These are phyloP conservation scores for Cladosporium sp. DNA, from an alignment of 2,329 filamentous ascomycete genomes.

Conservation along the genomic window DNA sequence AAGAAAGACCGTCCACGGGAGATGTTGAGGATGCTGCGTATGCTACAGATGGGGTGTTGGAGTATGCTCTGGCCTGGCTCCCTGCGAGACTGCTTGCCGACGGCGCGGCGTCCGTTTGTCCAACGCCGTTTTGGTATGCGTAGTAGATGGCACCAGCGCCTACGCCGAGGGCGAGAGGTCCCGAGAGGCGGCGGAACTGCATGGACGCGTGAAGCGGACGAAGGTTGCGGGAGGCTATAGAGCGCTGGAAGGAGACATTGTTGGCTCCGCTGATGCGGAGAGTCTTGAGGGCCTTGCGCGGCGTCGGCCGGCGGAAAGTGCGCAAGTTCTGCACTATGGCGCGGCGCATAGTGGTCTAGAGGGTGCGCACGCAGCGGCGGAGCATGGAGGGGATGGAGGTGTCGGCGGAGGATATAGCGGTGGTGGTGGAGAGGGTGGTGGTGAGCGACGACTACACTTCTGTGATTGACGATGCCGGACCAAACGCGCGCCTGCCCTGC, in stretches of 20 bases:
- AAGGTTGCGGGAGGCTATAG: slow-evolving; percentile 42
- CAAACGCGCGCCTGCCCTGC: slow-evolving; percentile 6
- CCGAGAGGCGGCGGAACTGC: slow-evolving; percentile 69
- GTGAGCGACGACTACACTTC: background rate
- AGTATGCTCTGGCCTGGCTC: slow-evolving; percentile 39
- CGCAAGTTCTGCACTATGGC: slow-evolving; percentile 68
- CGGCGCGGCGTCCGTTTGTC: slow-evolving; percentile 22
- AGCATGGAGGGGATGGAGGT: slow-evolving; percentile 13
- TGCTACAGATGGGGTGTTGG: slow-evolving; percentile 29
- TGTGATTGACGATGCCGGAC: slow-evolving; percentile 4
- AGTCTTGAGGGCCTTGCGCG: slow-evolving; percentile 59
- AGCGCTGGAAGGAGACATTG: slow-evolving; percentile 52
- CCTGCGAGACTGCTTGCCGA: slow-evolving; percentile 20
- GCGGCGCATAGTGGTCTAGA: slow-evolving; percentile 65
- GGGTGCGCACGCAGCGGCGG: slow-evolving; percentile 3
- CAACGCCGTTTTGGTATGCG: slow-evolving; percentile 55
- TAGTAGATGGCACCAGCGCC: slow-evolving; percentile 75
- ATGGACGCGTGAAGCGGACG: slow-evolving; percentile 67
- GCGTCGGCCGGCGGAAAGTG: slow-evolving; percentile 66
- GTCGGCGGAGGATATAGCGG: background rate
- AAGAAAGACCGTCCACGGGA: slow-evolving; percentile 26
- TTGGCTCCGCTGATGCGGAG: slow-evolving; percentile 44
- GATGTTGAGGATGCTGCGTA: slow-evolving; percentile 29
- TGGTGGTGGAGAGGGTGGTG: background rate
- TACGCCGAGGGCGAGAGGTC: slow-evolving; percentile 68